These are phyloP conservation scores for Glarea lozoyensis DNA, from an alignment of 495 filamentous ascomycete genomes.

Conservation along the genomic window DNA sequence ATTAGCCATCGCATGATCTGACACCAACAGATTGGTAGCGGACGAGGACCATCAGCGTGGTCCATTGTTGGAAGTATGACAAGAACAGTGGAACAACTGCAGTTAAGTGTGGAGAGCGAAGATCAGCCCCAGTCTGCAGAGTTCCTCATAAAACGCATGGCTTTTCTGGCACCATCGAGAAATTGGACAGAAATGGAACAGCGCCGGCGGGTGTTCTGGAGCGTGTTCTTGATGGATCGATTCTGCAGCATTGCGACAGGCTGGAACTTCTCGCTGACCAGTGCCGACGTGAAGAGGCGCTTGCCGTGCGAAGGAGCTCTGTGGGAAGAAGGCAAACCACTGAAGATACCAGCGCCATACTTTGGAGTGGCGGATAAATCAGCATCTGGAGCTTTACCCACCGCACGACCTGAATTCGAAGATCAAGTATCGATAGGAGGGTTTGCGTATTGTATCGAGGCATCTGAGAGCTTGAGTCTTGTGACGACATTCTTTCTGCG, in stretches of 20 bases:
- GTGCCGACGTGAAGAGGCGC: constrained; percentile 29
- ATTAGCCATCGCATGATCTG: neutral
- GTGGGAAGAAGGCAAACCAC: constrained; percentile 25
- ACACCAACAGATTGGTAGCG: constrained; percentile 23
- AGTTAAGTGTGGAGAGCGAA: constrained; percentile 27
- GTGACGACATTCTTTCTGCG: constrained; percentile 30
- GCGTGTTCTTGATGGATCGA: constrained; percentile 76
- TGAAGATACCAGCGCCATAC: constrained; percentile 24
- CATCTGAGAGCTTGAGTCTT: constrained; percentile 28
- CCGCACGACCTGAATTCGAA: constrained; percentile 12
- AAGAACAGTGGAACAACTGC: constrained; percentile 29
- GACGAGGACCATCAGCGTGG: constrained; percentile 22
- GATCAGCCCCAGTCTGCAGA: constrained; percentile 7
- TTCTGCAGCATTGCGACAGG: constrained; percentile 95
- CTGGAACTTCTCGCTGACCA: constrained; percentile 49
- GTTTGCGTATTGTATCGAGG: constrained; percentile 34
- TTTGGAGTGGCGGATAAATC: constrained; percentile 25
- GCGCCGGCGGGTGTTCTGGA: constrained; percentile 84
- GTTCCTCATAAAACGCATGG: constrained; percentile 25
- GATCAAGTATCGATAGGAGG: constrained; percentile 29
- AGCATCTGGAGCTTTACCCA: neutral
- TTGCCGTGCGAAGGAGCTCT: constrained; percentile 30
- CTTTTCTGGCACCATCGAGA: constrained; percentile 56
- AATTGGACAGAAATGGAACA: constrained; percentile 94
- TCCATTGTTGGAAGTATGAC: constrained; percentile 29